These are phyloP conservation scores for Volvox reticuliferus DNA, from an alignment of 139 green algal species.

Conservation along the genomic window DNA sequence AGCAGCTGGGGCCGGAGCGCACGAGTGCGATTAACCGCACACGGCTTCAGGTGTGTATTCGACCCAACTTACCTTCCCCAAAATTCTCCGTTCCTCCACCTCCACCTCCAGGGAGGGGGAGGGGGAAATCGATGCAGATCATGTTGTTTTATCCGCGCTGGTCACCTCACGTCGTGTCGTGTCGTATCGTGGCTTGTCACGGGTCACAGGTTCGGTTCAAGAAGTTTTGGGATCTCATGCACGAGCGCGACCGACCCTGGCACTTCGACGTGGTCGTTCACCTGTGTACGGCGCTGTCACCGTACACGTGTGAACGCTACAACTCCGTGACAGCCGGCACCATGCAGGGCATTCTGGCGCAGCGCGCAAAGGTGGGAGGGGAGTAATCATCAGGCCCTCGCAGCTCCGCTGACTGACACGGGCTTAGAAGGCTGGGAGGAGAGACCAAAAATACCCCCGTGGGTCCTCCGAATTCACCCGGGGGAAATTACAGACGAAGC, in stretches of 20 bases:
- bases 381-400: too few relatives aligned
- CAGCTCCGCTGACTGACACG: too few relatives aligned
- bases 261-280: slow-evolving; percentile 49
- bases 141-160: too few relatives aligned
- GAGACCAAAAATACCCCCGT: too few relatives aligned
- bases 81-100: too few relatives aligned
- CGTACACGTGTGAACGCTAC: slow-evolving; percentile 38
- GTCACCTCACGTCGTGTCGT: too few relatives aligned
- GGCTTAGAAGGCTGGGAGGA: too few relatives aligned
- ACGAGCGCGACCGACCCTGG: slow-evolving; percentile 61
- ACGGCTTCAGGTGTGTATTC: background rate
- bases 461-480: too few relatives aligned
- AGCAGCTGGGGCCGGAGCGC: background rate
- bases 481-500: too few relatives aligned
- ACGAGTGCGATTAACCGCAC: background rate
- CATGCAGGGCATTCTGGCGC: slow-evolving; percentile 45
- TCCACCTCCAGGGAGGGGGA: too few relatives aligned
- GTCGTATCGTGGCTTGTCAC: background rate
- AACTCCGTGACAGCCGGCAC: slow-evolving; percentile 18
- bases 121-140: too few relatives aligned
- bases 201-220: slow-evolving; percentile 32
- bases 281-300: slow-evolving; percentile 44
- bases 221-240: slow-evolving; percentile 64
- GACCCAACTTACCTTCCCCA: background rate
- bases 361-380: background rate